These are phyloP conservation scores for Sodiomyces alkalinus DNA, from an alignment of 2,329 filamentous ascomycete genomes.

Conservation along the genomic window DNA sequence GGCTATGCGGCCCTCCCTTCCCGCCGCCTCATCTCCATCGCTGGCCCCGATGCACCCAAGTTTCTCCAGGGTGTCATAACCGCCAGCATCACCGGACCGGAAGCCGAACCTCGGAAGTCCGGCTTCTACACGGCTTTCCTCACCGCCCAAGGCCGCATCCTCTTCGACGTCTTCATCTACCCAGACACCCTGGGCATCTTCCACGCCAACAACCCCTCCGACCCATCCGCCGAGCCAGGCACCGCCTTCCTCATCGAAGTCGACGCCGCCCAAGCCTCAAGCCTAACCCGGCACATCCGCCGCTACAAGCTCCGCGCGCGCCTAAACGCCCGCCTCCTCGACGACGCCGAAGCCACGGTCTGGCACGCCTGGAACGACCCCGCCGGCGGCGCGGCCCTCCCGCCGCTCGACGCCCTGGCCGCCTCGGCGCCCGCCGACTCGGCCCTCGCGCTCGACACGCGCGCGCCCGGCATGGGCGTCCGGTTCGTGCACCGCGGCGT, in stretches of 20 bases:
- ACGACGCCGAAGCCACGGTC: constrained; percentile 47
- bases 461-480: constrained; percentile 40
- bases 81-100: constrained; percentile 37
- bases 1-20: constrained; percentile 46
- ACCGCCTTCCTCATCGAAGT: constrained; percentile 58
- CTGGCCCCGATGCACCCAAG: constrained; percentile 63
- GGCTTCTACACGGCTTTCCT: constrained; percentile 75
- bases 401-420: not conserved
- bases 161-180: constrained; percentile 88
- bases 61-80: constrained; percentile 86
- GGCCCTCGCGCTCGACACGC: constrained; percentile 27
- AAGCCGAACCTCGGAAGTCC: constrained; percentile 19
- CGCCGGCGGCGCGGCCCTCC: constrained; percentile 1
- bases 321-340: constrained; percentile 51
- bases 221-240: constrained; percentile 9
- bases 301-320: constrained; percentile 78
- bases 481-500: constrained; percentile 25
- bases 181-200: constrained; percentile 27
- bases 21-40: constrained; percentile 64
- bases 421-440: constrained; percentile 2
- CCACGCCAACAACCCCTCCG: too few relatives aligned
- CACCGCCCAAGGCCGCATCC: constrained; percentile 67
- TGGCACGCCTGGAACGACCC: constrained; percentile 62
- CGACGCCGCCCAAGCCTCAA: constrained; percentile 49
- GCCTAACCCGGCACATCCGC: constrained; percentile 57